Evolutionary conservation across 108 stramenopile genomes (phyloP), one percentile per base, ranked within the genome.

Genomic region (Licmophora abbreviata): DNA sequence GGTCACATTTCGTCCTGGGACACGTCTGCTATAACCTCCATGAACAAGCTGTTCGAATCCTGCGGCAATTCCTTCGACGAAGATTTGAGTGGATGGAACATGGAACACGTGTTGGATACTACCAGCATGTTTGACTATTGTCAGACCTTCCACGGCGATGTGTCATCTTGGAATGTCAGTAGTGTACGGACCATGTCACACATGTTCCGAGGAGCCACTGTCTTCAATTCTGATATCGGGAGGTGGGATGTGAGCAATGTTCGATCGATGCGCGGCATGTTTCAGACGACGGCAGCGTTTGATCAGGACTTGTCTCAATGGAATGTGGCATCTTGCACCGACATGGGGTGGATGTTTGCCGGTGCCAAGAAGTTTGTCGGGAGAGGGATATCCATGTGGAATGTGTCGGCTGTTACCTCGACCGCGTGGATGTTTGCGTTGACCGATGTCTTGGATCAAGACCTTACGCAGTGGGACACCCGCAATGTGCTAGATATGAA

Each of bases 281-380:
- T 74, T 36, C 10, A 35, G 10, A 43, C 41, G 4, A 63, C 73
- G 0, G 29, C 44, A 0, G 2, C 67, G n/a, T 74, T 74, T 44
- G 43, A 74, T 48, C 56, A 49, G 26, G 59, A 53, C 21, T 36
- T 74, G 1, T 23, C 22, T 1, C n/a, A 1, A 18, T 74, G 66
- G 66, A 46, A 69, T 24, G 42, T 45, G 2, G 30, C 44, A 18
- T 0, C 15, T 1, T 68, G 69, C 17, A 43, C 27, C 0, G 22
- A 38, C n/a, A 66, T 75, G 68, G 2, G n/a, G 5, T 7, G 44
- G 7, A 74, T 69, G 67, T 68, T 74, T 58, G 18, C 17, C 5
- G 31, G 29, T n/a, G 31, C 31, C 12, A 3, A 31, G 3, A 33
- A 3, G 12, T 51, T 51, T 4, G 33, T 21, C 27, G 44, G 64